Evolutionary conservation across 768 basidiomycete species (phyloP).

Genomic region (Amanita pseudoporphyria): DNA sequence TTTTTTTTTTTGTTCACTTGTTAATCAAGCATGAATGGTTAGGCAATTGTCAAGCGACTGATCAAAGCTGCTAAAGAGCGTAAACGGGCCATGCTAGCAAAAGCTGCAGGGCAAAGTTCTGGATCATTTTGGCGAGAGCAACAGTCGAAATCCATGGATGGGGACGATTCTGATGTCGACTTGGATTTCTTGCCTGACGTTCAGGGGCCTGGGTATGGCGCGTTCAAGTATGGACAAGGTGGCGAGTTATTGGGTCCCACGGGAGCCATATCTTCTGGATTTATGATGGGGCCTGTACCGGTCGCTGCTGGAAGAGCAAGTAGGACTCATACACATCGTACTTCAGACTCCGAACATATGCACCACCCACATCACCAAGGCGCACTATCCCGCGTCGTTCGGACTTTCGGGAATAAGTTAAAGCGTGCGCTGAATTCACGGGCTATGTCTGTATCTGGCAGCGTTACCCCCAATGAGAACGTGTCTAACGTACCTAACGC

Average conservation of each 20-base stretch:
- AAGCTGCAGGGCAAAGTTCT: constrained; percentile 8
- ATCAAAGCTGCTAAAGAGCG: constrained; percentile 80
- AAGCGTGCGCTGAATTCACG: constrained; percentile 61
- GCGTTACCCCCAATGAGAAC: background rate
- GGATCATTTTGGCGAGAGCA: constrained; percentile 12
- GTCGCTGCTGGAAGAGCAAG: constrained; percentile 57
- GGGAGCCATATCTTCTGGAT: background rate
- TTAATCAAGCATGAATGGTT: background rate
- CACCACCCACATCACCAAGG: background rate
- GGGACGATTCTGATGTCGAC: constrained; percentile 66
- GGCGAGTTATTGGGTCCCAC: background rate
- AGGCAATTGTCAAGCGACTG: constrained; percentile 77
- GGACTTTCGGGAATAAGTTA: constrained; percentile 67
- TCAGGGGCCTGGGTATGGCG: constrained; percentile 14
- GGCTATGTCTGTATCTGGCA: constrained; percentile 7
- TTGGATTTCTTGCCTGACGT: constrained; percentile 63
- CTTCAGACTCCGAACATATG: constrained; percentile 31
- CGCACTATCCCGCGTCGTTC: constrained; percentile 64
- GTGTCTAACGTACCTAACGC: constrained; percentile 19
- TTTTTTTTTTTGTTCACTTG: constrained; percentile 5
- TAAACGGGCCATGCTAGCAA: constrained; percentile 34
- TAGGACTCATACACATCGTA: no score
- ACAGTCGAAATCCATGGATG: constrained; percentile 28
- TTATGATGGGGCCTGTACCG: constrained; percentile 35
- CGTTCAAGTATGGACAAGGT: no score